Conservation (phyloP, 805 yeast species). For the Alloascoidea hylecoeti region DNA sequence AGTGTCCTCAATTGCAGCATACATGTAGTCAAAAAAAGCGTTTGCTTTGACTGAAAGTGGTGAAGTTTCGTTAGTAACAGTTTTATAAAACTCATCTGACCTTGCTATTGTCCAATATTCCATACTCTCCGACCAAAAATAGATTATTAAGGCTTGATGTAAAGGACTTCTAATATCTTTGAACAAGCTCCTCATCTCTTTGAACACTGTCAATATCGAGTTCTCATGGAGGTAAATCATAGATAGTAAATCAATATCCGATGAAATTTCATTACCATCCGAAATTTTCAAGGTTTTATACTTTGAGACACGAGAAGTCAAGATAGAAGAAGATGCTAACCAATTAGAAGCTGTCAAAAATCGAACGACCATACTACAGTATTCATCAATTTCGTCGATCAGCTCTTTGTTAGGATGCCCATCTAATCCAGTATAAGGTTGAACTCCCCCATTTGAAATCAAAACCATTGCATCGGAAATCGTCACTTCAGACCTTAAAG, state of each 20-base stretch:
- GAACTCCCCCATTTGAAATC: not conserved
- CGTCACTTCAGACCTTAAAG: not conserved
- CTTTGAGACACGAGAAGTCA: not conserved
- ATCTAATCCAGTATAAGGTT: not conserved
- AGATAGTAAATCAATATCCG: conserved; percentile 30
- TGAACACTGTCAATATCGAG: conserved; percentile 22
- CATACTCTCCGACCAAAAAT: conserved; percentile 30
- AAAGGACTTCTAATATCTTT: conserved; percentile 25
- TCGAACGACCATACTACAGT: not conserved
- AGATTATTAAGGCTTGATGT: conserved; percentile 29
- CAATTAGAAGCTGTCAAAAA: not conserved
- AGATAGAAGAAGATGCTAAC: not conserved
- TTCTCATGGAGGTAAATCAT: conserved; percentile 24
- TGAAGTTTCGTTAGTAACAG: not conserved
- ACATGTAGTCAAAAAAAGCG: conserved; percentile 8
- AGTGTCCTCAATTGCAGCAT: not conserved
- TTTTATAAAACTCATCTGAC: conserved; percentile 24
- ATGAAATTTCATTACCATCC: conserved; percentile 24
- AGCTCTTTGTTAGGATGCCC: not conserved
- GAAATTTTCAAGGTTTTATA: too few relatives aligned
- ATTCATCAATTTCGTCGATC: conserved; percentile 1
- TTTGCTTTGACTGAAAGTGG: conserved; percentile 6
- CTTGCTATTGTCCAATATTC: conserved; percentile 35
- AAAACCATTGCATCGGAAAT: not conserved
- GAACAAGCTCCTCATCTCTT: conserved; percentile 22